Percentiles rank a stretch among this genome's conserved stretches.
Evolutionary conservation across 129 eudicot species (phyloP).

Genomic region (Chrysanthemum seticuspe): DNA sequence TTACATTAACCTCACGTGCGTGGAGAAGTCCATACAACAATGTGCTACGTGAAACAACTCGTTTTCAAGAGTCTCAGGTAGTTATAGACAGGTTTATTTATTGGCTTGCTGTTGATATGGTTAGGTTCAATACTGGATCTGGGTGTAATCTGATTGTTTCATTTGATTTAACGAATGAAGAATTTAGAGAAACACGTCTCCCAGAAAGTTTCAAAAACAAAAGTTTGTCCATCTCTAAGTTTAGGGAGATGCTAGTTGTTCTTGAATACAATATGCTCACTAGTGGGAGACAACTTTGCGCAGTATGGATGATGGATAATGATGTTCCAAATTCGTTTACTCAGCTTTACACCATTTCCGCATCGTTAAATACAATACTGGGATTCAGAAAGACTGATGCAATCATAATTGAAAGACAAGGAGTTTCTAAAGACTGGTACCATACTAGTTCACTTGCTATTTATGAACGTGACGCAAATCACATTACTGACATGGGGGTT

Average conservation of each 20-base stretch:
- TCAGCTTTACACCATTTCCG: neutral
- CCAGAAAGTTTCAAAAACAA: neutral
- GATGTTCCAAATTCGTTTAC: neutral
- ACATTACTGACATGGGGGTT: neutral
- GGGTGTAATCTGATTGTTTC: neutral
- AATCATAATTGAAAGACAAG: neutral
- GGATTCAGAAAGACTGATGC: neutral
- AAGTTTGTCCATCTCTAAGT: neutral
- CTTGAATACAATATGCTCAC: neutral
- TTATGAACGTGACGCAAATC: neutral
- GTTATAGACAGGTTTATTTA: neutral
- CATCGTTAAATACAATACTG: neutral
- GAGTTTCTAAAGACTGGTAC: no score
- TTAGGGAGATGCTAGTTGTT: neutral
- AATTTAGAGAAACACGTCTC: neutral
- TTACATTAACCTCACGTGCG: neutral
- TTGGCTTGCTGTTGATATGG: neutral
- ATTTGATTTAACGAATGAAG: neutral
- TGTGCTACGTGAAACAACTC: neutral
- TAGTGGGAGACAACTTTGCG: neutral
- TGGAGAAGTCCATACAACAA: neutral
- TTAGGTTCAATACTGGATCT: neutral
- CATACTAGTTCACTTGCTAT: no score
- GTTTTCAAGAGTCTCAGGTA: neutral
- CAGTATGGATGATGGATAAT: neutral